Evolutionary conservation across 176 grass and related monocot genomes (phyloP).

Genomic region (Zoysia japonica): DNA sequence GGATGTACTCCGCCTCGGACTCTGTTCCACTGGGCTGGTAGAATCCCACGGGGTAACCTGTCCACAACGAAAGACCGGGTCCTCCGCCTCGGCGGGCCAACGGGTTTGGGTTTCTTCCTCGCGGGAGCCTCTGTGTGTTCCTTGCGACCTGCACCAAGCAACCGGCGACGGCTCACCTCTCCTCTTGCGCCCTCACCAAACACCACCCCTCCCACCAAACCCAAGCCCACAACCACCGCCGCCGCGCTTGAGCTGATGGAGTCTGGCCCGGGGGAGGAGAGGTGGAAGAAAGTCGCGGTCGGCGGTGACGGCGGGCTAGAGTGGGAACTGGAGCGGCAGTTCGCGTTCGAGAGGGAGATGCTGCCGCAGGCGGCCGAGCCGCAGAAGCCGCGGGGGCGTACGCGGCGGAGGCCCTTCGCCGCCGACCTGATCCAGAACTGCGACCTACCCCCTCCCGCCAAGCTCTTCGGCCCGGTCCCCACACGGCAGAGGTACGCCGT

Average conservation of each 20-base stretch:
- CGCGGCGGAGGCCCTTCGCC: not conserved
- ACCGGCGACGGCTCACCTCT: not conserved
- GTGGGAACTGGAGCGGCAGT: conserved; percentile 52
- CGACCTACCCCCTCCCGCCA: conserved; percentile 82
- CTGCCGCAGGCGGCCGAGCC: conserved; percentile 57
- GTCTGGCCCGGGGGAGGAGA: conserved; percentile 28
- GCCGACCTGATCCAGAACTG: conserved; percentile 91
- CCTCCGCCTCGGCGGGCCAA: not conserved
- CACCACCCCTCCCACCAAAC: not conserved
- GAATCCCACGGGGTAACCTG: not conserved
- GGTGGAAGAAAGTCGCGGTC: conserved; percentile 17
- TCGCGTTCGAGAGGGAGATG: conserved; percentile 54
- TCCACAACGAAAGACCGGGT: not conserved
- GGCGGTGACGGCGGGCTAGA: conserved; percentile 44
- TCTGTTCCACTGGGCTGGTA: no score
- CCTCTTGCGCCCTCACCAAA: not conserved
- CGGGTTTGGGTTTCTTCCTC: conserved; percentile 16
- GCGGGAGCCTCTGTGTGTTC: conserved; percentile 11
- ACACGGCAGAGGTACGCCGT: conserved; percentile 19
- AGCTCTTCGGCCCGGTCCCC: conserved; percentile 66
- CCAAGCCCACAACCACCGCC: not conserved
- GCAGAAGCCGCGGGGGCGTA: not conserved
- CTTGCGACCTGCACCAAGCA: conserved; percentile 49
- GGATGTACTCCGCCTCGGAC: no score
- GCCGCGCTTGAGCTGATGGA: conserved; percentile 29